Base-by-base conservation (phyloP, 495 filamentous ascomycete genomes). In the Xylaria telfairii region DNA sequence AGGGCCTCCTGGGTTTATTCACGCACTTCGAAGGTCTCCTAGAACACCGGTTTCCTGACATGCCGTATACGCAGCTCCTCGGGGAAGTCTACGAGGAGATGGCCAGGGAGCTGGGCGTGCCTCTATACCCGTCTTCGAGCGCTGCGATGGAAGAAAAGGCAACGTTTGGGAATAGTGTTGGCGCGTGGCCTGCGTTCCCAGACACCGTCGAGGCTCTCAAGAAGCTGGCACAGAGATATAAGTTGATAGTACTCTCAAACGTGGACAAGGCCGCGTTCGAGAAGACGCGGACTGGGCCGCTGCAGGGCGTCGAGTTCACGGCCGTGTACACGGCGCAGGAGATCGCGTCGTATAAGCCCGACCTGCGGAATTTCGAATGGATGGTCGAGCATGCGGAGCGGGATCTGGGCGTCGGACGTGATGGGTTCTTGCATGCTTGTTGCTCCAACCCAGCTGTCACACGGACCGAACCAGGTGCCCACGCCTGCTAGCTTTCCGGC, bases 361-460 rank as follows among this genome's bases (percentile, higher is more conserved):
- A 54, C 26, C 17, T 54, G 26, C 26, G 51, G 51, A 54, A 54
- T 28, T 54, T 54, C 13, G 51, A 54, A 17, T 54, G 26, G 26
- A 54, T 54, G 51, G 17, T 54, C 51, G 26, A 28, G 51, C 51
- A 54, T 30, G 51, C 51, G 13, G 12, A 54, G 24, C 51, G 26
- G 2, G 51, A 54, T 8, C 51, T 54, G 7, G 51, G 51, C 0
- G 51, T 54, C 24, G 17, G 13, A 15, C 51, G 51, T 3, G 26
- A 30, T 24, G 51, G 51, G 12, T 54, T 54, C 51, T 30, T 54
- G 26, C 51, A 54, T 54, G 51, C n/a, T n/a, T n/a, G n/a, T n/a
- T n/a, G n/a, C n/a, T n/a, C n/a, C n/a, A n/a, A n/a, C n/a, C n/a
- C n/a, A n/a, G n/a, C n/a, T n/a, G n/a, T n/a, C n/a, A n/a, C n/a